Conservation (phyloP, 2,329 filamentous ascomycete species). For the Dendrostoma leiphaemia region DNA sequence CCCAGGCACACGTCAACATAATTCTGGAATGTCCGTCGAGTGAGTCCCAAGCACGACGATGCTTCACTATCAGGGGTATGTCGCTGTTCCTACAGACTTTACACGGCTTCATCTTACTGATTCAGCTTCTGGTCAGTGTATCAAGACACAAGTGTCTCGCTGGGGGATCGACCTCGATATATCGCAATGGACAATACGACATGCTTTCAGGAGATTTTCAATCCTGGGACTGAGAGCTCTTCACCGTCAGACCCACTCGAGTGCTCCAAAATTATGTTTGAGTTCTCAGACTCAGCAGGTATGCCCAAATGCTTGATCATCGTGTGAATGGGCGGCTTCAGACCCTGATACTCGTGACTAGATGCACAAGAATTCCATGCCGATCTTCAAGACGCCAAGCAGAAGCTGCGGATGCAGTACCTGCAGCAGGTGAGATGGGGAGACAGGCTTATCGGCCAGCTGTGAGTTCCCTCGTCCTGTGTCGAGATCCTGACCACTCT, state of each 20-base stretch:
- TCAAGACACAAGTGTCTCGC: neutral
- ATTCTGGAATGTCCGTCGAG: neutral
- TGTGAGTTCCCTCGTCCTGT: neutral
- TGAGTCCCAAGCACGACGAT: neutral
- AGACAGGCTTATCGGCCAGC: neutral
- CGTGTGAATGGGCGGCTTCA: no score
- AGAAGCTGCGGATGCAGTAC: neutral
- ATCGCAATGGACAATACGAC: neutral
- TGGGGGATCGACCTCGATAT: neutral
- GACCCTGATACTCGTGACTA: neutral
- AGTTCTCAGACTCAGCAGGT: constrained; percentile 1
- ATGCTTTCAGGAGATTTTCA: neutral
- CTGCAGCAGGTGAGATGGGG: neutral
- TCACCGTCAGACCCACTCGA: neutral
- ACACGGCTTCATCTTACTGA: neutral
- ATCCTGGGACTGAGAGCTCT: neutral
- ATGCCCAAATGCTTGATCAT: neutral
- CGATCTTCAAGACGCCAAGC: neutral
- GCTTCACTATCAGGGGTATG: neutral
- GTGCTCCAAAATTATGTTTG: neutral
- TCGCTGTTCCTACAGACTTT: rapidly evolving
- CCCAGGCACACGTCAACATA: neutral
- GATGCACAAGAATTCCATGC: neutral
- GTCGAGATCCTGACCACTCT: neutral
- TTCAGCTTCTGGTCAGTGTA: neutral